Conservation (phyloP, 495 filamentous ascomycete species). For the Neurospora sp. region DNA sequence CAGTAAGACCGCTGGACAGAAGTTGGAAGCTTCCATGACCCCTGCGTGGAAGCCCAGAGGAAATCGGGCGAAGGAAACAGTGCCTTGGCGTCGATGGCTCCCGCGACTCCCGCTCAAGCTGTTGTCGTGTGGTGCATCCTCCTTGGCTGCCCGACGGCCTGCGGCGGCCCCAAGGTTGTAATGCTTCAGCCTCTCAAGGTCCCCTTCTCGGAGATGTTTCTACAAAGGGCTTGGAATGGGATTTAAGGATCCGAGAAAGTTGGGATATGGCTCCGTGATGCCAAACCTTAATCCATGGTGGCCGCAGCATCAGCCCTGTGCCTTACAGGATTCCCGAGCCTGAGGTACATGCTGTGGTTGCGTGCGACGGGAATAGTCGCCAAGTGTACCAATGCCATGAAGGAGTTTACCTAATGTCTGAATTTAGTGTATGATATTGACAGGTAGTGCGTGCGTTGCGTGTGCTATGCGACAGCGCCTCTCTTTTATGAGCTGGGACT, state of each 20-base stretch:
- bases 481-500: not conserved
- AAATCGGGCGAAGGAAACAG: not conserved
- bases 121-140: not conserved
- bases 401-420: not conserved
- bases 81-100: slow-evolving; percentile 10
- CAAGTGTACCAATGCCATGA: not conserved
- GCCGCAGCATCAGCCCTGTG: slow-evolving; percentile 2
- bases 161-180: slow-evolving; percentile 7
- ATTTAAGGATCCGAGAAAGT: slow-evolving; percentile 2
- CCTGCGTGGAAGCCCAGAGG: slow-evolving; percentile 14
- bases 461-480: not conserved
- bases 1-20: not conserved
- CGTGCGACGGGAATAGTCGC: not conserved
- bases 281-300: slow-evolving; percentile 18
- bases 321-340: slow-evolving; percentile 2
- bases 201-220: slow-evolving; percentile 18
- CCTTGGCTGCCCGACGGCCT: slow-evolving; percentile 10
- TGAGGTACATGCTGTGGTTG: not conserved
- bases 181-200: slow-evolving; percentile 9
- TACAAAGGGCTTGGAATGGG: slow-evolving; percentile 20
- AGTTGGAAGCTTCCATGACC: slow-evolving; percentile 9
- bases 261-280: slow-evolving; percentile 13
- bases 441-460: not conserved
- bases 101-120: not conserved
- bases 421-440: not conserved